phyloP scores from a whole-genome alignment of 306 rosid genomes.

The Malus domestica region ASM211411v1 NC_041805.1:2479501-2480000 shows the following conservation, averaged over 20 bases:
- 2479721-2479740: constrained; percentile 99
- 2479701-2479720: constrained; percentile 8
- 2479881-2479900: constrained; percentile 13
- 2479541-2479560: constrained; percentile 98
- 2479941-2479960: not conserved
- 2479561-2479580: constrained; percentile 99
- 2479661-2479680: not conserved
- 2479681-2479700: not conserved
- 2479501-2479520: not conserved
- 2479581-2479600: constrained; percentile 81
- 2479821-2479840: constrained; percentile 78
- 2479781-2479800: constrained; percentile 96
- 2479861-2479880: constrained; percentile 17
- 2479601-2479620: constrained; percentile 1
- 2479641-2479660: not conserved
- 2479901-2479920: not conserved
- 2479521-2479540: constrained; percentile 27
- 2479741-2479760: constrained; percentile 88
- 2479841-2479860: constrained; percentile 74
- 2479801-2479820: constrained; percentile 88
- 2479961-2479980: not conserved
- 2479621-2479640: not conserved
- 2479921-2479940: not conserved
- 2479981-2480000: no score
- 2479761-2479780: constrained; percentile 92